Conservation (phyloP, 345 rosid species). For the Microthlaspi erraticum region DNA sequence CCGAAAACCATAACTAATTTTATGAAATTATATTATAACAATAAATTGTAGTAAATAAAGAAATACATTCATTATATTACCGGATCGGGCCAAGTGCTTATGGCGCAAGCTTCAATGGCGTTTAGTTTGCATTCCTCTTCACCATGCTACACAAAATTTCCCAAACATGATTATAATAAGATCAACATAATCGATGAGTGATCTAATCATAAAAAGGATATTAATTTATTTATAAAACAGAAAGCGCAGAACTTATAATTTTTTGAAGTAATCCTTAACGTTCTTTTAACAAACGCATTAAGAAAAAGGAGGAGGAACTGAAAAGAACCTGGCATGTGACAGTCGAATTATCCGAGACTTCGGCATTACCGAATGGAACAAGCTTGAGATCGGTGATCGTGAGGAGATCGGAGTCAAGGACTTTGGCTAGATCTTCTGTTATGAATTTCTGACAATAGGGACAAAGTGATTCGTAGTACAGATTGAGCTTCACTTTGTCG, state of each 20-base stretch:
- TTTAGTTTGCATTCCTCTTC: slow-evolving; percentile 72
- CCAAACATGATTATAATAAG: not conserved
- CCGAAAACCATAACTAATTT: not conserved
- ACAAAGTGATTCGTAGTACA: slow-evolving; percentile 59
- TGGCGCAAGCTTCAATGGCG: slow-evolving; percentile 68
- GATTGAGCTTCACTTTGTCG: slow-evolving; percentile 39
- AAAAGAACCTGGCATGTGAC: slow-evolving; percentile 54
- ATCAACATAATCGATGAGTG: not conserved
- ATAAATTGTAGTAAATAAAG: not conserved
- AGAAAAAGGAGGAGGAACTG: not conserved
- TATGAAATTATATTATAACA: not conserved
- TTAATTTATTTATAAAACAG: not conserved
- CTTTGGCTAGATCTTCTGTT: slow-evolving; percentile 39
- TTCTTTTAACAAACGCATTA: not conserved
- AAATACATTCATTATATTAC: slow-evolving; percentile 16
- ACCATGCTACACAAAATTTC: slow-evolving; percentile 59
- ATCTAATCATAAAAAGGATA: not conserved
- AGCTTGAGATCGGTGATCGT: slow-evolving; percentile 54
- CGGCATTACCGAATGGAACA: slow-evolving; percentile 60
- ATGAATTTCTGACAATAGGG: slow-evolving; percentile 53
- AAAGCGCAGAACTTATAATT: not conserved
- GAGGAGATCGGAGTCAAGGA: slow-evolving; percentile 43
- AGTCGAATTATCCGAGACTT: slow-evolving; percentile 31
- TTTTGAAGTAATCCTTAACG: not conserved
- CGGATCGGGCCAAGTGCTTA: slow-evolving; percentile 54